phyloP scores from a whole-genome alignment of 495 filamentous ascomycete species.

The Penicillium roqueforti region DNA sequence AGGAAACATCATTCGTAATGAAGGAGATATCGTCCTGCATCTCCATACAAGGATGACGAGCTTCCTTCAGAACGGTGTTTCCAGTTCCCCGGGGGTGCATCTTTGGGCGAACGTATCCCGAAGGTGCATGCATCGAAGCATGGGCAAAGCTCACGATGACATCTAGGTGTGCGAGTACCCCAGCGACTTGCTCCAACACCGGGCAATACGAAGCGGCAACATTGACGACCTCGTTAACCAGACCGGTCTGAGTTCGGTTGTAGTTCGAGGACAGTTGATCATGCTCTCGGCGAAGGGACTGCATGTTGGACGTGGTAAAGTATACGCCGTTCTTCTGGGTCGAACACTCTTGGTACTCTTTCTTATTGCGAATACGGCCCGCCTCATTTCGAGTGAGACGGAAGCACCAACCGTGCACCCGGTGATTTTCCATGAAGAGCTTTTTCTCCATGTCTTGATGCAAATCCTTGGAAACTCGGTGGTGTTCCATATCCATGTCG shows the following conservation, averaged over 20 bases:
- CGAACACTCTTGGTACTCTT: slow-evolving; percentile 87
- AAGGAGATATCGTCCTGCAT: slow-evolving; percentile 98
- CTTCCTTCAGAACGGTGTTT: slow-evolving; percentile 86
- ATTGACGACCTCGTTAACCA: slow-evolving; percentile 88
- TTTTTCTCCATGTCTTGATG: slow-evolving; percentile 96
- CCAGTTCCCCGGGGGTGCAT: slow-evolving; percentile 89
- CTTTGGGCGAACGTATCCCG: slow-evolving; percentile 83
- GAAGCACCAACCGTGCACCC: slow-evolving; percentile 95
- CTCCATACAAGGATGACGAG: slow-evolving; percentile 97
- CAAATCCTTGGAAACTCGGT: slow-evolving; percentile 72
- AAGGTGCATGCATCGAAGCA: slow-evolving; percentile 87
- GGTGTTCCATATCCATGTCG: slow-evolving; percentile 82
- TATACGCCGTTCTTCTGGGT: slow-evolving; percentile 99
- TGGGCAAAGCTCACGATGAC: slow-evolving; percentile 96
- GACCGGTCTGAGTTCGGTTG: slow-evolving; percentile 86
- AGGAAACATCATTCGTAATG: slow-evolving; percentile 93
- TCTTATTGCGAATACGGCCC: slow-evolving; percentile 86
- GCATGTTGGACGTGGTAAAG: slow-evolving; percentile 87
- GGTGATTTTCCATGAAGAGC: slow-evolving; percentile 95
- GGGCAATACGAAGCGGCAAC: slow-evolving; percentile 95
- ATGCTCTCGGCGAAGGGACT: slow-evolving; percentile 79
- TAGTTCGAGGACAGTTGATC: slow-evolving; percentile 95
- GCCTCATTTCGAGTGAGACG: slow-evolving; percentile 88
- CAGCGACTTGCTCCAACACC: slow-evolving; percentile 84
- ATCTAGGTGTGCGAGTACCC: slow-evolving; percentile 87